phyloP scores from a whole-genome alignment of 2,329 filamentous ascomycete species.

The Xylaria arbuscula region DNA sequence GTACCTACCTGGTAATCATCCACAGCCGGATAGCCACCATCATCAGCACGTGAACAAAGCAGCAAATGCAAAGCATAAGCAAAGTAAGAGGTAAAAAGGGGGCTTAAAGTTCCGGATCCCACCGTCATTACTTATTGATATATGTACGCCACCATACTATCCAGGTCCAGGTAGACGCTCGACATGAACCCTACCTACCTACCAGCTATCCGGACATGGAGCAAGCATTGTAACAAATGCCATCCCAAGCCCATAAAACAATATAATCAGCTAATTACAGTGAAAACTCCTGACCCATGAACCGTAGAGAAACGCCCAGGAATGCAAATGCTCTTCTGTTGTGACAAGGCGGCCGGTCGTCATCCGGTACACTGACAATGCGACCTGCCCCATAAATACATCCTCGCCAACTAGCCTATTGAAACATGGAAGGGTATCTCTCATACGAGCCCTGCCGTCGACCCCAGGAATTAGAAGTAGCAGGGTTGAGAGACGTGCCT shows the following conservation, averaged over 20 bases:
- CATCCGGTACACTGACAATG: neutral
- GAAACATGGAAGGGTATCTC: conserved; percentile 52
- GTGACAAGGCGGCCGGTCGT: neutral
- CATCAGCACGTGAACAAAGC: neutral
- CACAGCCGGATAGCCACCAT: too few species aligned
- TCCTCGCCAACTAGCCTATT: too few species aligned
- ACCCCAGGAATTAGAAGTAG: conserved; percentile 39
- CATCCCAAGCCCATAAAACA: conserved; percentile 16
- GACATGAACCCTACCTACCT: too few species aligned
- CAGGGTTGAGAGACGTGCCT: conserved; percentile 35
- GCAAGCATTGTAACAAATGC: neutral
- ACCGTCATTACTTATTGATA: neutral
- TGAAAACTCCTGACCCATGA: conserved; percentile 32
- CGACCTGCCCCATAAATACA: too few species aligned
- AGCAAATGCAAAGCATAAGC: neutral
- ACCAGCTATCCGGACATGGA: too few species aligned
- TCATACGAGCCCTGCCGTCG: conserved; percentile 44
- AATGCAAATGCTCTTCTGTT: conserved; percentile 39
- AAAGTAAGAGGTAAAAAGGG: conserved; percentile 11
- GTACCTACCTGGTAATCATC: too few species aligned
- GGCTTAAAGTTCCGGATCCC: conserved; percentile 4
- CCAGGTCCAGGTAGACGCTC: too few species aligned
- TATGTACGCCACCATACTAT: too few species aligned
- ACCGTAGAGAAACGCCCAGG: conserved; percentile 40
- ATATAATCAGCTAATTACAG: conserved; percentile 21